phyloP scores from a whole-genome alignment of 2,329 filamentous ascomycete species.

The Trichoderma sp. region DNA sequence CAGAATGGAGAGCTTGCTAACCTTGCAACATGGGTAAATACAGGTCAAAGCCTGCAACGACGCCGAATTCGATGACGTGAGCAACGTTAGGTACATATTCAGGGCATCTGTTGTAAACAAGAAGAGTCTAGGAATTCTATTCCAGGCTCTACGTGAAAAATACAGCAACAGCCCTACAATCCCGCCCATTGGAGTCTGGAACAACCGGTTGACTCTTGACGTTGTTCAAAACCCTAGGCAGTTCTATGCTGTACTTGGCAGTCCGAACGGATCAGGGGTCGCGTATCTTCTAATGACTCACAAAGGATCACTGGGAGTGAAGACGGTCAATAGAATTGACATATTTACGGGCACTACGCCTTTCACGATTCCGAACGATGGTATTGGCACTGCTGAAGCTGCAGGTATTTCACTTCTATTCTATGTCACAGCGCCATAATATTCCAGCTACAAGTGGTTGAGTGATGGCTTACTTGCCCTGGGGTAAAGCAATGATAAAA shows the following conservation, averaged over 20 bases:
- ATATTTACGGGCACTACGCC: neutral
- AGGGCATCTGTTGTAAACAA: neutral
- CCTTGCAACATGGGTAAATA: too few relatives aligned
- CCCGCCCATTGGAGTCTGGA: neutral
- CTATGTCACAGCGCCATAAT: too few relatives aligned
- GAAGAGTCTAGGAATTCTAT: neutral
- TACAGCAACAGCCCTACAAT: neutral
- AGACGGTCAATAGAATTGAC: neutral
- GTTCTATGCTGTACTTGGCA: neutral
- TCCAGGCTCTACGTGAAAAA: neutral
- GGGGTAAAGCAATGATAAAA: too few relatives aligned
- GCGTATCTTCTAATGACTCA: neutral
- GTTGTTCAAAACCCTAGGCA: neutral
- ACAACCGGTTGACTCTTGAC: neutral
- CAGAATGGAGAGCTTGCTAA: too few relatives aligned
- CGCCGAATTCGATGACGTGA: neutral
- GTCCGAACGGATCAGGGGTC: neutral
- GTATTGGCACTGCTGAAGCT: neutral
- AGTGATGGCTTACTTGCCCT: too few relatives aligned
- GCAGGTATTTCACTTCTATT: neutral
- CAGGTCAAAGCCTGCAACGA: too few relatives aligned
- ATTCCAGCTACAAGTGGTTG: too few relatives aligned
- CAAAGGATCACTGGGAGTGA: neutral
- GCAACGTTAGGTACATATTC: neutral
- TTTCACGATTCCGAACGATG: neutral